Evolutionary conservation across 129 eudicot species (phyloP).

Genomic region (Escallonia rubra): DNA sequence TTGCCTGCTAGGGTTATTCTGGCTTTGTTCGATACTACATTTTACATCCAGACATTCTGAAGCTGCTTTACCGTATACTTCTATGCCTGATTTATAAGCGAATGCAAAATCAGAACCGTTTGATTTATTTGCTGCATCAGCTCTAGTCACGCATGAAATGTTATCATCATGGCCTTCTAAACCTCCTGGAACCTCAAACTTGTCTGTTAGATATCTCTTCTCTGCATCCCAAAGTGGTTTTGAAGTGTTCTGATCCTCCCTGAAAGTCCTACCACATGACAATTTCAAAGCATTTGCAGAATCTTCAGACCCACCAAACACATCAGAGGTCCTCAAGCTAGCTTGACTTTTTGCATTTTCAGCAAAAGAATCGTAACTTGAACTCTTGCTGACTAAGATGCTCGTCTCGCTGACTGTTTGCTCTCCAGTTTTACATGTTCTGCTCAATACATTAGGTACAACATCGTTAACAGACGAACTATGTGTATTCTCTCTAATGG

Average conservation of each 20-base stretch:
- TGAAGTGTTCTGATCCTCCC: not conserved
- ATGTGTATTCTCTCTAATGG: constrained; percentile 18
- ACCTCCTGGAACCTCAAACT: constrained; percentile 20
- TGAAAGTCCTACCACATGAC: constrained; percentile 1
- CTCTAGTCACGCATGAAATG: constrained; percentile 28
- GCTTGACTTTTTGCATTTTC: constrained; percentile 48
- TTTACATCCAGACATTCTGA: constrained; percentile 12
- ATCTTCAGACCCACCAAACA: constrained; percentile 23
- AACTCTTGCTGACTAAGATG: constrained; percentile 31
- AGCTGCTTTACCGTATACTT: constrained; percentile 9
- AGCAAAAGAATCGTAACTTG: constrained; percentile 31
- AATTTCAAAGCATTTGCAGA: not conserved
- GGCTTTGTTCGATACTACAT: constrained; percentile 19
- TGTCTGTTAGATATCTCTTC: constrained; percentile 14
- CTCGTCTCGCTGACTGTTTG: constrained; percentile 35
- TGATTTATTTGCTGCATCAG: constrained; percentile 17
- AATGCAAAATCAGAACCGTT: constrained; percentile 10
- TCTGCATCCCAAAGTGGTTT: constrained; percentile 1
- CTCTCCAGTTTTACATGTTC: constrained; percentile 25
- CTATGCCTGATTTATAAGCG: constrained; percentile 8
- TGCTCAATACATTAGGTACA: constrained; percentile 14
- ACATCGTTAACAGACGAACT: constrained; percentile 20
- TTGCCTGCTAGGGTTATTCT: constrained; percentile 12
- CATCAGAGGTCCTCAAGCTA: constrained; percentile 20
- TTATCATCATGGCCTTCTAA: constrained; percentile 43